Evolutionary conservation across 2,329 filamentous ascomycete species (phyloP), one percentile per base, ranked within the genome.

Genomic region (Dothideomycetes sp.): DNA sequence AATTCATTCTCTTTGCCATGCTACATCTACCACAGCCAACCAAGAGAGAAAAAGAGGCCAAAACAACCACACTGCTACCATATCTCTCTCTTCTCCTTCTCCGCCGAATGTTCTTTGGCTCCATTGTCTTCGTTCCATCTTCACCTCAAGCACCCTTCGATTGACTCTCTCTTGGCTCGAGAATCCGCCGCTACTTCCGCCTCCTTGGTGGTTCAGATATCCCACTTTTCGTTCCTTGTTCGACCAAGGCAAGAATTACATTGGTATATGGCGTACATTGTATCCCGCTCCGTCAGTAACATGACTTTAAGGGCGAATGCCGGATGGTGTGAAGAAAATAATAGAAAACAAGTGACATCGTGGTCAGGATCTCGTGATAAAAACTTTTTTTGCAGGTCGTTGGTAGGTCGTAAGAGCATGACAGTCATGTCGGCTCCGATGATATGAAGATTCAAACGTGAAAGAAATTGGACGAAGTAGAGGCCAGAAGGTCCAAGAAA

Each of bases 321-420:
- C 6, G 24, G 11, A 34, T 12, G 31, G 12, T 41, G 20, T 32
- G 9, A 19, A 23, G 23, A 18, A 41, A 32, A 33, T 23, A 41
- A 39, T 8, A 25, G 22, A 30, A 30, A 13, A 18, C 20, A 16
- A 18, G 23, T 23, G 30, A 41, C 24, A 33, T 20, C 18, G 24
- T 35, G 39, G 39, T 41, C 39, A 17, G 39, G 39, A 41, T 41
- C 39, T 41, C 39, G 39, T 41, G 30, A 41, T 41, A 33, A 41
- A 15, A 32, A 41, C 31, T 32, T 34, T 37, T 39, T 29, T 33
- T 16, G 39, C 31, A 34, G 33, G 33, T 44, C 33, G 9, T 37
- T 32, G 33, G 27, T 17, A 31, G 33, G 40, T 43, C 40, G 33
- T 43, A 20, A 32, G 22, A 36, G 40, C 40, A 11, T 23, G 9